Evolutionary conservation across 208 protist species (phyloP), one percentile per base, ranked within the genome.

Genomic region (Porcisia hertigi): DNA sequence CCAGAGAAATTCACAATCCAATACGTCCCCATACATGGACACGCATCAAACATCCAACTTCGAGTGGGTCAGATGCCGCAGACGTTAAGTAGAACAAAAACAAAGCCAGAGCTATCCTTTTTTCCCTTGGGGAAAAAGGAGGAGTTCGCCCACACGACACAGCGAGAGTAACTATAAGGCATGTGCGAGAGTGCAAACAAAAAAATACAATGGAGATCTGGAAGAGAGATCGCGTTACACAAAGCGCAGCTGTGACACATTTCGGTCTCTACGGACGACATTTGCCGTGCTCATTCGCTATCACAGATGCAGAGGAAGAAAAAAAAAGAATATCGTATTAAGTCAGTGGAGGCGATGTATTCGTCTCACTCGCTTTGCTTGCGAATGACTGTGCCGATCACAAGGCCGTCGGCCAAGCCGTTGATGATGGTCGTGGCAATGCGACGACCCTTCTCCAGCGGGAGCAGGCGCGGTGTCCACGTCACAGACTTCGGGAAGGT

Each of bases 331-430:
- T 18, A 65, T 65, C 3, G 5, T 16, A 1, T 43, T n/a, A 8
- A 3, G 4, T 8, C n/a, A 39, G 34, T 2, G 5, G 8, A 14
- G 36, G n/a, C 60, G 0, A 30, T 30, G 7, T 14, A 18, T 6
- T 36, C 3, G 43, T 25, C 3, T 52, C 36, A 34, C 8, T 6
- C 9, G 30, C 34, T 25, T 18, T 43, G 30, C 65, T 73, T 34
- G 8, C 63, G 54, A 11, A 82, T 2, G 8, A 0, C 79, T 12
- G 73, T 57, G n/a, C 79, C 73, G 45, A 79, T 4, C 34, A 58
- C 30, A 8, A 83, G 2, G 23, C 79, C 73, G 64, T 59, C 75
- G 23, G 63, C 54, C 57, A 83, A 60, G 30, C 79, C 69, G 41
- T 62, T 11, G 36, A 77, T 2, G 25, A 83, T 65, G 58, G 58